A percentile compares a stretch with the other conserved stretches of the same genome.
Conservation (phyloP, 2,329 filamentous ascomycete genomes). For the Hansfordia pulvinata region DNA sequence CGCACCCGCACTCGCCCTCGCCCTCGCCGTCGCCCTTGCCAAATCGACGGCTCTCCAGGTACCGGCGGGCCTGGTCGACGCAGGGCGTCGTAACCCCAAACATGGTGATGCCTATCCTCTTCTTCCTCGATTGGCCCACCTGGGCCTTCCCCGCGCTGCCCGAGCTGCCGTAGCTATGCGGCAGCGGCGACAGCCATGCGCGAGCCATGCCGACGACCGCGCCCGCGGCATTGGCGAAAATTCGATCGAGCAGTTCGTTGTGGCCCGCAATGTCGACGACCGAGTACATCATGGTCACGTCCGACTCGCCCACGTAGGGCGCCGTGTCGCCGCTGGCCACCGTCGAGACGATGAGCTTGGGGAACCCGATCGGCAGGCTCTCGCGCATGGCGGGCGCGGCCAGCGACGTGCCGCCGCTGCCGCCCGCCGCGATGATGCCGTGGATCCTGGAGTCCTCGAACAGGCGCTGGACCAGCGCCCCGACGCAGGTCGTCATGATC, state of each 20-base stretch:
- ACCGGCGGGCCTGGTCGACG: conserved; percentile 37
- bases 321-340: conserved; percentile 54
- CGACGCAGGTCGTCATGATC: conserved; percentile 35
- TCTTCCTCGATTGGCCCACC: conserved; percentile 16
- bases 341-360: conserved; percentile 58
- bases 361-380: conserved; percentile 48
- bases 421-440: conserved; percentile 45
- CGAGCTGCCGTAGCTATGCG: no score
- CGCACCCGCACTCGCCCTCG: conserved; percentile 29
- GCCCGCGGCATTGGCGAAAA: conserved; percentile 49
- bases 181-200: conserved; percentile 19
- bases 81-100: conserved; percentile 61
- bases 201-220: conserved; percentile 45
- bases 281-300: conserved; percentile 57
- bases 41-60: conserved; percentile 34
- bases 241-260: conserved; percentile 41
- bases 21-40: conserved; percentile 36
- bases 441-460: conserved; percentile 26
- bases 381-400: conserved; percentile 46
- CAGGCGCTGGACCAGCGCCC: conserved; percentile 24
- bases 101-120: conserved; percentile 54
- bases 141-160: conserved; percentile 1
- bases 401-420: conserved; percentile 49
- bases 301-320: conserved; percentile 51
- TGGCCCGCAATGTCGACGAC: conserved; percentile 58